A percentile compares a stretch with the other conserved stretches of the same genome.
Conservation (phyloP, 768 basidiomycete genomes). For the Nidula microcarpa region DNA sequence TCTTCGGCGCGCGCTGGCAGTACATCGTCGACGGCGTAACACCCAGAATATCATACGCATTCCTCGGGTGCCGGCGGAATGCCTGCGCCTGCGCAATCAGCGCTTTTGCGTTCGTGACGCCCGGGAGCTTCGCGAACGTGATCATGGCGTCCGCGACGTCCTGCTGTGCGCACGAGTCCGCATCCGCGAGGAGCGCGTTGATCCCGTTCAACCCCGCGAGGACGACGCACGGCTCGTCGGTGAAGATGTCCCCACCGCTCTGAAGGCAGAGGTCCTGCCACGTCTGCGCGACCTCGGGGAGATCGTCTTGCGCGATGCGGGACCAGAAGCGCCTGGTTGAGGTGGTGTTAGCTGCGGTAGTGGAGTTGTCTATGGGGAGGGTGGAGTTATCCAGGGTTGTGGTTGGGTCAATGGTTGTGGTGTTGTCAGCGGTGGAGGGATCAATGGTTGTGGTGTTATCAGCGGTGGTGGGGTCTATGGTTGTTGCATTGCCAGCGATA, state of each 20-base stretch:
- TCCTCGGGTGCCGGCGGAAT: slow-evolving; percentile 40
- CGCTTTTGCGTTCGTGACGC: slow-evolving; percentile 32
- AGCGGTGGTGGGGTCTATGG: slow-evolving; percentile 3
- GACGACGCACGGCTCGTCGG: slow-evolving; percentile 34
- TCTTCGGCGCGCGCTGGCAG: slow-evolving; percentile 36
- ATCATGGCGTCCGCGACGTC: slow-evolving; percentile 48
- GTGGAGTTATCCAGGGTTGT: slow-evolving; percentile 2
- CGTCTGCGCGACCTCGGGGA: slow-evolving; percentile 29
- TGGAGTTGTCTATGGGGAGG: slow-evolving; percentile 9
- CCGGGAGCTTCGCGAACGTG: slow-evolving; percentile 42
- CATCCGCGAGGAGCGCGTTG: slow-evolving; percentile 40
- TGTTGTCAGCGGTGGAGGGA: slow-evolving; percentile 3
- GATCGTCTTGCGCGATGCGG: slow-evolving; percentile 24
- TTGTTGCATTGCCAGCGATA: slow-evolving; percentile 8
- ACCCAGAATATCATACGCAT: slow-evolving; percentile 38
- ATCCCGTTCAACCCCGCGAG: slow-evolving; percentile 36
- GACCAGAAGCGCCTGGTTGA: not conserved
- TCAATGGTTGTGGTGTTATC: not conserved
- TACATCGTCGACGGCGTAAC: slow-evolving; percentile 42
- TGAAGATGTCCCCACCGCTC: slow-evolving; percentile 38
- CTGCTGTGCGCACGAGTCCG: slow-evolving; percentile 47
- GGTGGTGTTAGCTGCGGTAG: slow-evolving; percentile 7
- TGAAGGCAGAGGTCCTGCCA: slow-evolving; percentile 44
- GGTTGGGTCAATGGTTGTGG: not conserved
- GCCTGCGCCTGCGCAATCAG: slow-evolving; percentile 38